Evolutionary conservation across 441 rosid genomes (phyloP), one percentile per base, ranked within the genome.

Genomic region (Bocquillonia castaneifolia): DNA sequence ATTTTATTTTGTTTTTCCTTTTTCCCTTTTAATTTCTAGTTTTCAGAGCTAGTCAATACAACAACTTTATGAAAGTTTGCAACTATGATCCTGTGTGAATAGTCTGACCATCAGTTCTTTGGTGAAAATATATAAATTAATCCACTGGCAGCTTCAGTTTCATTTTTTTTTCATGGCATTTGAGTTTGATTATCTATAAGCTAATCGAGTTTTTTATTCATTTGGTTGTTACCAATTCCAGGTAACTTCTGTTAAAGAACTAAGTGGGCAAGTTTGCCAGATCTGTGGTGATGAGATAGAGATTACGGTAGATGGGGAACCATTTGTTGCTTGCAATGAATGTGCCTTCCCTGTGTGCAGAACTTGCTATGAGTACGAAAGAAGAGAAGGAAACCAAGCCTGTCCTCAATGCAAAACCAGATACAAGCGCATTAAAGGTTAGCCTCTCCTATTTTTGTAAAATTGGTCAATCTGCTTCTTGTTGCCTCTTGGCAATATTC

Each of bases 311-410:
- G 84, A 80, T 60, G 90, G 93, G 29, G 96, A 90, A 77, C 85
- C 80, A 42, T 88, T 90, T 80, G 88, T 90, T 80, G 96, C 91
- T 65, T 90, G 96, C 81, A 86, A 90, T 65, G 96, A 90, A 77
- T 90, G 93, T 79, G 96, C 93, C 39, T 90, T 90, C 81, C 93
- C 96, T 17, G 88, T 90, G 20, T 90, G 96, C 66, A 79, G 91
- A 68, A 76, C 79, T 71, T 90, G 96, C 75, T 90, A 88, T 64
- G 93, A 88, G 72, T 88, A 88, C 47, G 96, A 90, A 76, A 84
- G 96, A 81, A 80, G 92, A 74, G 96, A 90, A 71, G 96, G 96
- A 28, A 86, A 78, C 74, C 90, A 85, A 73, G 86, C 86, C 29
- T 90, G 96, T 73, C 93, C 96, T 64, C 96, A 88, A 62, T 90